Conservation (phyloP, 2,329 filamentous ascomycete genomes). For the Pseudocercospora eumusae region DNA sequence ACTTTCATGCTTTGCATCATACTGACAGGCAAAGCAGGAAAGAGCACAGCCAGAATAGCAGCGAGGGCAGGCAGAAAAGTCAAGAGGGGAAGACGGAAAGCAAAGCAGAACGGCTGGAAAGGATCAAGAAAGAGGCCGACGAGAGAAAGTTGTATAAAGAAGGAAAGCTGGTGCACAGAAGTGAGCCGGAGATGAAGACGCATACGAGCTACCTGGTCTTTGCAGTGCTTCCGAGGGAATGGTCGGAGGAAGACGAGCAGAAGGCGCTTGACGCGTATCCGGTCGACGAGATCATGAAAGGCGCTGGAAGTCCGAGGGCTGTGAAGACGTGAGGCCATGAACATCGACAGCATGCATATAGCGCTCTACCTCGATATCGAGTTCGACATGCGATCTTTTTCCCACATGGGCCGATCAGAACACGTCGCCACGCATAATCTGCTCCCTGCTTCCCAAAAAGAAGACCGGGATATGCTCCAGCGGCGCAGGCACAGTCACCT, state of each 20-base stretch:
- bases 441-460: slow-evolving; percentile 32
- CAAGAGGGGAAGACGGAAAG: slow-evolving; percentile 30
- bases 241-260: slow-evolving; percentile 79
- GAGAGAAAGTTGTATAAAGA: slow-evolving; percentile 67
- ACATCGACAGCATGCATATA: slow-evolving; percentile 1
- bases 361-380: not conserved
- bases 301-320: slow-evolving; percentile 9
- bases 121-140: slow-evolving; percentile 40
- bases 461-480: slow-evolving; percentile 38
- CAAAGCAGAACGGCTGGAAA: slow-evolving; percentile 36
- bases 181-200: slow-evolving; percentile 86
- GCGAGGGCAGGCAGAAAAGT: slow-evolving; percentile 12
- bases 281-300: slow-evolving; percentile 27
- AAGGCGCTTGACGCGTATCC: slow-evolving; percentile 34
- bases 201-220: slow-evolving; percentile 98
- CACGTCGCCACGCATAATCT: slow-evolving; percentile 32
- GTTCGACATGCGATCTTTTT: not conserved
- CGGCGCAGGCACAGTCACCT: slow-evolving; percentile 34
- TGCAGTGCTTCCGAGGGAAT: slow-evolving; percentile 81
- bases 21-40: slow-evolving; percentile 13
- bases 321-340: slow-evolving; percentile 7
- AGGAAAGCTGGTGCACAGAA: slow-evolving; percentile 75
- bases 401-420: slow-evolving; percentile 20
- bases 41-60: slow-evolving; percentile 20
- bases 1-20: slow-evolving; percentile 55